Evolutionary conservation across 108 stramenopile genomes (phyloP), one percentile per base, ranked within the genome.

Genomic region (Aurantiochytrium sp.): DNA sequence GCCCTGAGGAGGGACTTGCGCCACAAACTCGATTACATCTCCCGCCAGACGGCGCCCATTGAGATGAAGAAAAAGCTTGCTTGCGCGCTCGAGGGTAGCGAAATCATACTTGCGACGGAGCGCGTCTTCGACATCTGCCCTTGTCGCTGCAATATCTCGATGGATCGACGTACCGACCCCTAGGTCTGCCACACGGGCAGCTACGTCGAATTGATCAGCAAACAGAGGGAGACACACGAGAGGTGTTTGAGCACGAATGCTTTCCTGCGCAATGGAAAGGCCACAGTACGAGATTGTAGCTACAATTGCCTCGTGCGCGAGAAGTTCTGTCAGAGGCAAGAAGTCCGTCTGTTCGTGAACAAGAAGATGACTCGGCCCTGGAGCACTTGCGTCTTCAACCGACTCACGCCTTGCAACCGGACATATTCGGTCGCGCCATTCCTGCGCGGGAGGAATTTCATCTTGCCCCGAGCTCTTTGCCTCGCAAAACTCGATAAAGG

Each of bases 151-250:
- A 45, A 12, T 2, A 16, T 69, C 64, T 10, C 76, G 76, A 28
- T 83, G n/a, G 49, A 83, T 83, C 76, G 23, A 6, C 43, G 6
- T 28, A 25, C 76, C 76, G n/a, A 83, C 76, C 0, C 76, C 76
- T 8, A 53, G 49, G 49, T 83, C 76, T 6, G n/a, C 76, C 49
- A 83, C 76, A 12, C 76, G 76, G 19, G 76, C 45, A 8, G 76
- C 76, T 6, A 83, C 76, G 51, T 83, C 76, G 23, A 83, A 83
- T 45, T 83, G 76, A 45, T 83, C 76, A 6, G 76, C 76, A 35
- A 53, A 83, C 10, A 53, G 51, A 6, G 76, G 76, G 51, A 83
- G 49, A 28, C 76, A 83, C 19, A 83, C 45, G 25, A 83, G 76
- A 12, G 51, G 45, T 23, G 45, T 83, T 25, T 53, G 19, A 1